These are phyloP conservation scores for Rhodotorula mucilaginosa DNA, from an alignment of 1,284 basidiomycete species.

Conservation along the genomic window DNA sequence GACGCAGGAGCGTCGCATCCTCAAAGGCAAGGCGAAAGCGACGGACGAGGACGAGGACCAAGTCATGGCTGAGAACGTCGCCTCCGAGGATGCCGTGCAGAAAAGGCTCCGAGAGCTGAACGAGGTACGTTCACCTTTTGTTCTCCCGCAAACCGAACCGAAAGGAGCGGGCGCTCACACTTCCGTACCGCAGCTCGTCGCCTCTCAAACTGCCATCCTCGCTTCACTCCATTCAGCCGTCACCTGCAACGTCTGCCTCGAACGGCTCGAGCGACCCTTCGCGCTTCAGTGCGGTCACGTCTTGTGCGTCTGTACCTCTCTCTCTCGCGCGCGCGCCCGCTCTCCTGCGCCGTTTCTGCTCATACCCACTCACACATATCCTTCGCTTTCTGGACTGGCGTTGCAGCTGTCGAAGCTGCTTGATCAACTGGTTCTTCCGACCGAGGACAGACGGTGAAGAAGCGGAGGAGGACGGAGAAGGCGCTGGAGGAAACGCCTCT, in stretches of 20 bases:
- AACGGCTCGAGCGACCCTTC: slow-evolving; percentile 35
- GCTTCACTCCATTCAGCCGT: slow-evolving; percentile 21
- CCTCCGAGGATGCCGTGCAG: slow-evolving; percentile 21
- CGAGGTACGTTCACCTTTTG: neutral
- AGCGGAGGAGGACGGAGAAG: neutral
- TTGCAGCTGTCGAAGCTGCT: slow-evolving; percentile 36
- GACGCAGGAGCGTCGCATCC: slow-evolving; percentile 9
- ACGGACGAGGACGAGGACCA: neutral
- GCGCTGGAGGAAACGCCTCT: neutral
- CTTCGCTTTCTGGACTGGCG: too few relatives aligned
- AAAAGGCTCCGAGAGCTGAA: neutral
- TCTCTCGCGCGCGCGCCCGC: neutral
- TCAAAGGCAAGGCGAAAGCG: slow-evolving; percentile 33
- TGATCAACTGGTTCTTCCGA: slow-evolving; percentile 39
- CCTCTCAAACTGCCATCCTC: slow-evolving; percentile 21
- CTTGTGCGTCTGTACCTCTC: slow-evolving; percentile 26
- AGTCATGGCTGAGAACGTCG: slow-evolving; percentile 1
- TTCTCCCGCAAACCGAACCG: too few relatives aligned
- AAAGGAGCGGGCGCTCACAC: neutral
- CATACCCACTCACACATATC: neutral
- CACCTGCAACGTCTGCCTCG: slow-evolving; percentile 36
- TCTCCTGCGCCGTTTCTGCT: neutral
- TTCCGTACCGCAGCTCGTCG: slow-evolving; percentile 7
- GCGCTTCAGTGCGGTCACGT: slow-evolving; percentile 40
- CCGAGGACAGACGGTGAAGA: slow-evolving; percentile 19